These are phyloP conservation scores for Cryptococcus sp. DNA, from an alignment of 1,284 basidiomycete species.

Conservation along the genomic window DNA sequence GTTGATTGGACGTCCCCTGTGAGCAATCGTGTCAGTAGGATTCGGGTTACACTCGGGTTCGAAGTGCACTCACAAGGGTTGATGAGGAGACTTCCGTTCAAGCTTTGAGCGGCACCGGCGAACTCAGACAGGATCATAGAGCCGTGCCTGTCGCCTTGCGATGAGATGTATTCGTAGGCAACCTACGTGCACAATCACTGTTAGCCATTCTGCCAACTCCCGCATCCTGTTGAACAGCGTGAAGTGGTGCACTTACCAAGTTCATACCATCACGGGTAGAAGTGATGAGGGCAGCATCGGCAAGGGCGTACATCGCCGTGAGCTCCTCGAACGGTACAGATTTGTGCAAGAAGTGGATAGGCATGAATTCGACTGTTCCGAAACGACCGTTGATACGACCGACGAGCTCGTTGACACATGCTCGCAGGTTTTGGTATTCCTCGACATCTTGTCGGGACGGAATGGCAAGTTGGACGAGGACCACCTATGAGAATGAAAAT, in stretches of 20 bases:
- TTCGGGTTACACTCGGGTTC: background rate
- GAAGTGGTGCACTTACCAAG: slow-evolving; percentile 62
- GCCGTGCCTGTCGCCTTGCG: slow-evolving; percentile 87
- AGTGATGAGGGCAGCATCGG: slow-evolving; percentile 94
- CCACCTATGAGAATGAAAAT: slow-evolving; percentile 62
- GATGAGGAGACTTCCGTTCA: slow-evolving; percentile 90
- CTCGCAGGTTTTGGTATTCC: slow-evolving; percentile 96
- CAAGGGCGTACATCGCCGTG: slow-evolving; percentile 92
- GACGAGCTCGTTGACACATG: slow-evolving; percentile 95
- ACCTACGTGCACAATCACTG: slow-evolving; percentile 61
- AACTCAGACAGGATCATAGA: slow-evolving; percentile 98
- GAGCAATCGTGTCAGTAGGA: slow-evolving; percentile 1
- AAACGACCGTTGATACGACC: slow-evolving; percentile 98
- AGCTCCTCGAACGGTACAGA: slow-evolving; percentile 91
- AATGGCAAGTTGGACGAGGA: slow-evolving; percentile 93
- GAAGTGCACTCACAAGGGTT: slow-evolving; percentile 69
- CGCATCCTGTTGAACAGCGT: too few relatives aligned
- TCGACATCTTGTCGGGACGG: slow-evolving; percentile 98
- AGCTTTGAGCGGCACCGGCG: slow-evolving; percentile 92
- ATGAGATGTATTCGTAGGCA: slow-evolving; percentile 99
- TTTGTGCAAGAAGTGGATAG: slow-evolving; percentile 99
- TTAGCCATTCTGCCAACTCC: background rate
- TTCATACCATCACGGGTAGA: slow-evolving; percentile 99
- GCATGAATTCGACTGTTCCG: slow-evolving; percentile 98
- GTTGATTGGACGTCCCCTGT: slow-evolving; percentile 84